Base-by-base conservation (phyloP, 225 moss, liverwort and hornwort genomes). In the Asterella californica region DNA sequence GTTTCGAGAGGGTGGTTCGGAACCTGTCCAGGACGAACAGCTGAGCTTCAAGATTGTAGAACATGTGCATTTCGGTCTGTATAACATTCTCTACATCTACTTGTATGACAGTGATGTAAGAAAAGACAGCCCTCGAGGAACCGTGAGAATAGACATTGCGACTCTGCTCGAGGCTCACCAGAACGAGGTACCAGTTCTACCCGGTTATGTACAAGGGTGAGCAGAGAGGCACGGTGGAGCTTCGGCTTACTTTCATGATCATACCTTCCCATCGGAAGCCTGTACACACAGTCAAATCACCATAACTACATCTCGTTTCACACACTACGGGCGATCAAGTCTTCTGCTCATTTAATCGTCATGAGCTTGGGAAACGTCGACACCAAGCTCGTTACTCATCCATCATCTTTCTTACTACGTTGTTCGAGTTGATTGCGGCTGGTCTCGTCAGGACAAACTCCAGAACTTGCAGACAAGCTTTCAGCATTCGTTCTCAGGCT, bases 41-140 rank as follows among this genome's bases (percentile, higher is more conserved):
- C 18, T 78, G 48, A 78, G 78, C 67, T 78, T 78, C 78, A 78
- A 68, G 49, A 66, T 78, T 14, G 78, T 66, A 9, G 66, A 78
- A 27, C 42, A 78, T 29, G 78, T 78, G 33, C 27, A 78, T 2
- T 68, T 78, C 78, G 10, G 30, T 9, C 67, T 78, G 27, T 78
- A 78, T 66, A 48, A 53, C 19, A 2, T 21, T n/a, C 66, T 78
- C 47, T 30, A 78, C 34, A 10, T 78, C 21, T 27, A 68, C n/a
- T 47, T 78, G 17, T 66, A 19, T 8, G 78, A 78, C n/a, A 5
- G 49, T 12, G 78, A 78, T 33, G 6, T 49, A 10, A 68, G 52
- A 37, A 50, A n/a, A 49, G 67, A 78, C 49, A 68, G 33, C 29
- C 66, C 10, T 68, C 46, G 65, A 47, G 78, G 78, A 17, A 47